phyloP scores from a whole-genome alignment of 2,329 filamentous ascomycete genomes.

The Fusarium robinianum region DNA sequence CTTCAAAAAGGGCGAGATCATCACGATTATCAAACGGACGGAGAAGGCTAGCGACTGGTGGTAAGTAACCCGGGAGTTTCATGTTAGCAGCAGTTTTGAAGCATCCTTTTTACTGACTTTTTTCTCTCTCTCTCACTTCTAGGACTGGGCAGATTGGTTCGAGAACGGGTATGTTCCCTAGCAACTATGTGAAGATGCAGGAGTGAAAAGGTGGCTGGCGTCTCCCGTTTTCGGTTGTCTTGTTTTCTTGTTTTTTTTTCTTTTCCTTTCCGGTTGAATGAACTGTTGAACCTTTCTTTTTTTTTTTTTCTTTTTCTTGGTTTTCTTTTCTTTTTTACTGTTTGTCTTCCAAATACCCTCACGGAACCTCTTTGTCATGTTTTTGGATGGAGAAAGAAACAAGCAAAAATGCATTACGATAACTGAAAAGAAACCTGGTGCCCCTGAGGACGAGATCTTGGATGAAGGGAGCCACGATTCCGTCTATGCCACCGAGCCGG shows the following conservation, averaged over 20 bases:
- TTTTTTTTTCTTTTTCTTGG: too few relatives aligned
- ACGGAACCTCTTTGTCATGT: too few relatives aligned
- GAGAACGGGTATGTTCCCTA: constrained; percentile 90
- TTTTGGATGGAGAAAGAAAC: too few relatives aligned
- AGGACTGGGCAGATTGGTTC: constrained; percentile 89
- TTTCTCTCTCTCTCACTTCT: constrained; percentile 1
- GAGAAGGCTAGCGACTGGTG: constrained; percentile 97
- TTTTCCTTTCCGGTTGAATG: too few relatives aligned
- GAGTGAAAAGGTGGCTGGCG: constrained; percentile 42
- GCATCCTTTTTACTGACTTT: background rate
- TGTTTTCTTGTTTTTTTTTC: constrained; percentile 24
- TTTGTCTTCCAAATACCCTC: too few relatives aligned
- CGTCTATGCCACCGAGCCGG: too few relatives aligned
- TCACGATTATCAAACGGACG: constrained; percentile 92
- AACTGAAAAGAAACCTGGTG: too few relatives aligned
- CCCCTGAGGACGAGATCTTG: too few relatives aligned
- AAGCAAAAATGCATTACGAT: too few relatives aligned
- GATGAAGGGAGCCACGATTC: too few relatives aligned
- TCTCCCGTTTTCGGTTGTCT: constrained; percentile 10
- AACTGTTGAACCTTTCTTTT: background rate
- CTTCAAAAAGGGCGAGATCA: constrained; percentile 97
- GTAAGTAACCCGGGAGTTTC: constrained; percentile 54
- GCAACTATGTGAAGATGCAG: constrained; percentile 73
- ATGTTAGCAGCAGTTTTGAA: background rate
- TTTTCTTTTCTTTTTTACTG: too few relatives aligned